These are phyloP conservation scores for Mycotypha africana DNA, from an alignment of 371 early-diverging fungal genomes.

Conservation along the genomic window DNA sequence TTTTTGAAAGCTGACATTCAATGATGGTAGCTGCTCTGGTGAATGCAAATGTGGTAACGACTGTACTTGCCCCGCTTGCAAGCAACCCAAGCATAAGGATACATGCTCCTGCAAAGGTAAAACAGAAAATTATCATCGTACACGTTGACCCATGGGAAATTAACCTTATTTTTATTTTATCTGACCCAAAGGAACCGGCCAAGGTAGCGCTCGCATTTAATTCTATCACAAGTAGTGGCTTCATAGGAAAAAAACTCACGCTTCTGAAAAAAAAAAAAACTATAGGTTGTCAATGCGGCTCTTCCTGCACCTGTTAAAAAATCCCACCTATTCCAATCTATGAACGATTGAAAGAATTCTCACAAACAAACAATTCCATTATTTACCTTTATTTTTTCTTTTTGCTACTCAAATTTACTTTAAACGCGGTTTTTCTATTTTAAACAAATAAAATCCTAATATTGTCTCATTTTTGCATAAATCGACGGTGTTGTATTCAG, in stretches of 20 bases:
- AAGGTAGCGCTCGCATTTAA: background rate
- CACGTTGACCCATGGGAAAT: background rate
- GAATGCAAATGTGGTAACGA: conserved; percentile 14
- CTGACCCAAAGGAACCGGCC: background rate
- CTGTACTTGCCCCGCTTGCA: conserved; percentile 7
- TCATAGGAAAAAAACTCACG: background rate
- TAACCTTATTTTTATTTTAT: background rate
- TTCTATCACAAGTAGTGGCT: background rate
- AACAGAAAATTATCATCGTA: too few relatives aligned
- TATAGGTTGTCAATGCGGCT: background rate
- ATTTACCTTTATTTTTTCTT: too few relatives aligned
- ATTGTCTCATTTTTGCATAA: too few relatives aligned
- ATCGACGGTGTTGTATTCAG: too few relatives aligned
- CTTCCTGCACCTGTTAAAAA: background rate
- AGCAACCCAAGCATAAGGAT: conserved; percentile 5
- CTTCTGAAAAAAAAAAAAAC: background rate
- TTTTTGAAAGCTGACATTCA: background rate
- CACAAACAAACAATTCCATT: too few relatives aligned
- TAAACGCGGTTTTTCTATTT: too few relatives aligned
- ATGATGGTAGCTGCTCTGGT: background rate
- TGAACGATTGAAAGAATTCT: too few relatives aligned
- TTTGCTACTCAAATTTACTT: too few relatives aligned
- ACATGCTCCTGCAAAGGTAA: conserved; percentile 16
- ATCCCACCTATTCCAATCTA: too few relatives aligned
- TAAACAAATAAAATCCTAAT: too few relatives aligned